These are phyloP conservation scores for Mortierella alpina DNA, from an alignment of 192 early-diverging fungal species.

Conservation along the genomic window DNA sequence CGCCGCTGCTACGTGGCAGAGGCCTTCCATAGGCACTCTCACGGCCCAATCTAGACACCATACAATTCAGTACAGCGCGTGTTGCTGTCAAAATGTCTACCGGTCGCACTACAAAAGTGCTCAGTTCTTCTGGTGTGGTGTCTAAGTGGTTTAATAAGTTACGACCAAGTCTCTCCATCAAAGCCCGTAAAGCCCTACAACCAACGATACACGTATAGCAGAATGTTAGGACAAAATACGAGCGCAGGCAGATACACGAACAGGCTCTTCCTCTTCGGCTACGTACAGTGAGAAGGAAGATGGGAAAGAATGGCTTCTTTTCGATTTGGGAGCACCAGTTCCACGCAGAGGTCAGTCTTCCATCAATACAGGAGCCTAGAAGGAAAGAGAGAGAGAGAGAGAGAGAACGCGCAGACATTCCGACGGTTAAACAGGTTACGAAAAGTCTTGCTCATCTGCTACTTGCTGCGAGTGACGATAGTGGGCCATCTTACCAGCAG, in stretches of 20 bases:
- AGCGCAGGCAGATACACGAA: neutral
- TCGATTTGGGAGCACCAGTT: slow-evolving; percentile 93
- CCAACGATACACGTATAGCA: neutral
- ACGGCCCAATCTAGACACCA: too few relatives aligned
- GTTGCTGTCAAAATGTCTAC: too few relatives aligned
- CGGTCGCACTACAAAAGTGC: too few relatives aligned
- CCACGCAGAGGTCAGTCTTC: slow-evolving; percentile 92
- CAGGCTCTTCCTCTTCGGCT: neutral
- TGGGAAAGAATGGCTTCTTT: slow-evolving; percentile 91
- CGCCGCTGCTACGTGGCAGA: too few relatives aligned
- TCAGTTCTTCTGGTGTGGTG: too few relatives aligned
- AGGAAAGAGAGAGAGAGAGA: neutral
- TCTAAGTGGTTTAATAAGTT: neutral
- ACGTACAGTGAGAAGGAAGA: slow-evolving; percentile 87
- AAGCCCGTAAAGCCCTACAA: slow-evolving; percentile 80
- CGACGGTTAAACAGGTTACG: too few relatives aligned
- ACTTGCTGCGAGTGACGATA: neutral
- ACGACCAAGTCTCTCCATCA: slow-evolving; percentile 71
- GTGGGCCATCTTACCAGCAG: slow-evolving; percentile 70
- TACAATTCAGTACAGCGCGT: too few relatives aligned
- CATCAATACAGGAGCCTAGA: slow-evolving; percentile 88
- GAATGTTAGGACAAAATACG: neutral
- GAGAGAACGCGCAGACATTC: neutral
- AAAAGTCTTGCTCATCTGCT: too few relatives aligned
- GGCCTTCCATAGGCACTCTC: too few relatives aligned